Conservation (phyloP, 495 filamentous ascomycete species). For the Lepidopterella palustris region DNA sequence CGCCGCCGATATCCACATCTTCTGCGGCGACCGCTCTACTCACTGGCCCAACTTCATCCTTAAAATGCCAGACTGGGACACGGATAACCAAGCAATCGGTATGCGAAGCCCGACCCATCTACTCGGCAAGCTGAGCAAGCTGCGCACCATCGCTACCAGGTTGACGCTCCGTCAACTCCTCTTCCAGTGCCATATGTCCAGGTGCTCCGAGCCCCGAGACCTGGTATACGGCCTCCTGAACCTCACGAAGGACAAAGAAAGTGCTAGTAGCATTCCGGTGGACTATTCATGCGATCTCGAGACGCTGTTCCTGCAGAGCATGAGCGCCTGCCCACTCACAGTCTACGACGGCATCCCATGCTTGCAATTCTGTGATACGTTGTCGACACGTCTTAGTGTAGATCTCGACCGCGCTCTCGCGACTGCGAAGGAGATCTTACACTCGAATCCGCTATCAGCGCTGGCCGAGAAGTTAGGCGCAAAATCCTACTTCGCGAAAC, state of each 20-base stretch:
- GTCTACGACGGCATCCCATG: conserved; percentile 1
- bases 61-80: not conserved
- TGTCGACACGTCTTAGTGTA: not conserved
- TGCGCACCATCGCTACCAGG: conserved; percentile 2
- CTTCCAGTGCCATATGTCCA: conserved; percentile 5
- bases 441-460: not conserved
- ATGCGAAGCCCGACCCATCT: not conserved
- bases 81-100: not conserved
- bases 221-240: not conserved
- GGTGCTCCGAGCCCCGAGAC: not conserved
- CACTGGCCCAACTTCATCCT: conserved; percentile 3
- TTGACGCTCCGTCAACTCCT: not conserved
- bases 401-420: not conserved
- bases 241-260: not conserved
- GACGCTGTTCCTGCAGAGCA: conserved; percentile 2
- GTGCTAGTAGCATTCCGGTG: not conserved
- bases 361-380: not conserved
- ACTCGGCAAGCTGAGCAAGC: conserved; percentile 3
- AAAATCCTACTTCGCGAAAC: conserved; percentile 1
- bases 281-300: not conserved
- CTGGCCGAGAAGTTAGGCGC: not conserved
- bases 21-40: not conserved
- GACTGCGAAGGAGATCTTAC: not conserved
- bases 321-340: not conserved
- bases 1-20: not conserved